These are phyloP conservation scores for Clarkia xantiana DNA, from an alignment of 345 rosid genomes.

Conservation along the genomic window DNA sequence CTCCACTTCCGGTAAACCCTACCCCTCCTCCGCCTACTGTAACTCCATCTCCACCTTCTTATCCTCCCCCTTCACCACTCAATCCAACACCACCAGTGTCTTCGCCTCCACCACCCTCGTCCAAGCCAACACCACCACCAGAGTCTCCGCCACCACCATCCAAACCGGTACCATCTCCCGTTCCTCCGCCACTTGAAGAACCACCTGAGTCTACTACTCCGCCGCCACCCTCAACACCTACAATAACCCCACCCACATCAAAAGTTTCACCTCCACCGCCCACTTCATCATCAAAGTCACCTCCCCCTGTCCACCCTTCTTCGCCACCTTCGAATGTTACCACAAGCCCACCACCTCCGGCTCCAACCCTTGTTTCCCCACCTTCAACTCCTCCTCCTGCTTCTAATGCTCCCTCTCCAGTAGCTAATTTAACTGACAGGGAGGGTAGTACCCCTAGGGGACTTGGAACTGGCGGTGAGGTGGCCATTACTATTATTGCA, in stretches of 20 bases:
- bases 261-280: conserved; percentile 11
- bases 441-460: conserved; percentile 18
- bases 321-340: background rate
- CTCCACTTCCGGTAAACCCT: conserved; percentile 8
- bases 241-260: conserved; percentile 18
- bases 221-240: conserved; percentile 12
- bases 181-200: too few relatives aligned
- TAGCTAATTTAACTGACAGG: conserved; percentile 16
- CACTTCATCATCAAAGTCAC: conserved; percentile 13
- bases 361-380: too few relatives aligned
- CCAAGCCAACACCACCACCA: background rate
- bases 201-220: conserved; percentile 1
- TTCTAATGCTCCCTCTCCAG: conserved; percentile 15
- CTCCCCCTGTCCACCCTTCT: conserved; percentile 20
- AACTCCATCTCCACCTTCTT: conserved; percentile 1
- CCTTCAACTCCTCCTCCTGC: conserved; percentile 4
- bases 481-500: conserved; percentile 37
- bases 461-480: conserved; percentile 24
- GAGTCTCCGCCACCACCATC: background rate
- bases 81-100: too few relatives aligned
- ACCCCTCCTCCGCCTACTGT: conserved; percentile 11
- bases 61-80: too few relatives aligned
- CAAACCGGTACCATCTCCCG: too few relatives aligned
- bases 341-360: too few relatives aligned
- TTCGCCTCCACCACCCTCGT: conserved; percentile 3